These are phyloP conservation scores for Theobroma grandiflorum DNA, from an alignment of 441 rosid genomes.

Conservation along the genomic window DNA sequence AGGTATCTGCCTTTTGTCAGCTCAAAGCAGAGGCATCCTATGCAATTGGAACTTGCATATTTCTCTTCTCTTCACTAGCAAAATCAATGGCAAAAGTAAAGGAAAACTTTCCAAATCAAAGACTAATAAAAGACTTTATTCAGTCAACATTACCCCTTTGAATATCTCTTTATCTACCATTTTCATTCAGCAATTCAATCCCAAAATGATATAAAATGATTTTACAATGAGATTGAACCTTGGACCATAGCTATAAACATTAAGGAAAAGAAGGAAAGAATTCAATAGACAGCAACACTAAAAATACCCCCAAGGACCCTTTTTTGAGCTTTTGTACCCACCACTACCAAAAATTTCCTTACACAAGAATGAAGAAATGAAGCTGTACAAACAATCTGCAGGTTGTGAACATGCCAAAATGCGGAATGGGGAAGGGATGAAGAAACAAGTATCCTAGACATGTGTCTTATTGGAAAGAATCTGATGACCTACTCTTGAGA, in stretches of 20 bases:
- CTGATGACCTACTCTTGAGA: slow-evolving; percentile 45
- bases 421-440: slow-evolving; percentile 26
- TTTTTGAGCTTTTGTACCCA: slow-evolving; percentile 30
- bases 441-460: slow-evolving; percentile 45
- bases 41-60: not conserved
- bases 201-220: slow-evolving; percentile 19
- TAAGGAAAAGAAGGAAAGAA: not conserved
- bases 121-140: not conserved
- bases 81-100: not conserved
- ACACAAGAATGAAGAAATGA: slow-evolving; percentile 89
- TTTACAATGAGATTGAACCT: slow-evolving; percentile 19
- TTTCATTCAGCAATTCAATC: slow-evolving; percentile 17
- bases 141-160: not conserved
- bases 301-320: slow-evolving; percentile 6
- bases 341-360: slow-evolving; percentile 72
- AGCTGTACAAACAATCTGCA: slow-evolving; percentile 78
- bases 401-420: slow-evolving; percentile 41
- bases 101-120: no score
- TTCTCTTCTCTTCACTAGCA: not conserved
- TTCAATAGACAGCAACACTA: not conserved
- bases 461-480: slow-evolving; percentile 62
- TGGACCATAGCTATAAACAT: slow-evolving; percentile 2
- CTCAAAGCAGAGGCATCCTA: not conserved
- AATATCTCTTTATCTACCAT: slow-evolving; percentile 13
- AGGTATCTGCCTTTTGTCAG: not conserved